A percentile compares a stretch with the other conserved stretches of the same genome.
phyloP scores from a whole-genome alignment of 257 asterid genomes.

The Nicotiana tabacum region DNA sequence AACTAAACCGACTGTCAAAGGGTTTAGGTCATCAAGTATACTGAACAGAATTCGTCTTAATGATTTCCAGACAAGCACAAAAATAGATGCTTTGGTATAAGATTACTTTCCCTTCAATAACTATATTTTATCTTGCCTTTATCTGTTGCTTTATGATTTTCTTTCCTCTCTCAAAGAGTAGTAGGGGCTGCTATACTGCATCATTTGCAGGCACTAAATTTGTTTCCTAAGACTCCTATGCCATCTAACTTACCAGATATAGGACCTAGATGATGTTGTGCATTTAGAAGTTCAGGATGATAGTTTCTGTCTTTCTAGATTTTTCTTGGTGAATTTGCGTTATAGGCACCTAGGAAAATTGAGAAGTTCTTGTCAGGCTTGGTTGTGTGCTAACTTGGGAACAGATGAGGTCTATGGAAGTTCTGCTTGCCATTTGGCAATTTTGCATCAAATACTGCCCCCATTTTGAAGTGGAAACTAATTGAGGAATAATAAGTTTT shows the following conservation, averaged over 20 bases:
- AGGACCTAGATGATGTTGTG: background rate
- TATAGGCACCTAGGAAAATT: background rate
- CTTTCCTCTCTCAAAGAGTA: background rate
- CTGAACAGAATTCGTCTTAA: conserved; percentile 69
- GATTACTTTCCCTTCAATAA: background rate
- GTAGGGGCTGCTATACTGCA: background rate
- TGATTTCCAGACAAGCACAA: conserved; percentile 84
- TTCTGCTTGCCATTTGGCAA: background rate
- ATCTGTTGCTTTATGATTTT: background rate
- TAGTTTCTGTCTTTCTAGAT: background rate
- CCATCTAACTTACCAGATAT: background rate
- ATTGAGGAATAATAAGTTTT: background rate
- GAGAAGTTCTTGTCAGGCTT: background rate
- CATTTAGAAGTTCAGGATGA: background rate
- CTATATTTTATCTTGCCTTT: background rate
- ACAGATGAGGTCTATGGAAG: background rate
- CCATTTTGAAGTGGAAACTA: background rate
- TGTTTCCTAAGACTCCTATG: background rate
- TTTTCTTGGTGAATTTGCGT: background rate
- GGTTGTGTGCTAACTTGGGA: background rate
- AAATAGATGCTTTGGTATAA: conserved; percentile 93
- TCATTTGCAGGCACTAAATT: background rate
- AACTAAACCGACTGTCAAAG: conserved; percentile 54
- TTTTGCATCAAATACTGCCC: background rate
- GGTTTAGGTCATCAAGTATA: conserved; percentile 74